Evolutionary conservation across 163 green algal species (phyloP).

Genomic region (Scenedesmus sp.): DNA sequence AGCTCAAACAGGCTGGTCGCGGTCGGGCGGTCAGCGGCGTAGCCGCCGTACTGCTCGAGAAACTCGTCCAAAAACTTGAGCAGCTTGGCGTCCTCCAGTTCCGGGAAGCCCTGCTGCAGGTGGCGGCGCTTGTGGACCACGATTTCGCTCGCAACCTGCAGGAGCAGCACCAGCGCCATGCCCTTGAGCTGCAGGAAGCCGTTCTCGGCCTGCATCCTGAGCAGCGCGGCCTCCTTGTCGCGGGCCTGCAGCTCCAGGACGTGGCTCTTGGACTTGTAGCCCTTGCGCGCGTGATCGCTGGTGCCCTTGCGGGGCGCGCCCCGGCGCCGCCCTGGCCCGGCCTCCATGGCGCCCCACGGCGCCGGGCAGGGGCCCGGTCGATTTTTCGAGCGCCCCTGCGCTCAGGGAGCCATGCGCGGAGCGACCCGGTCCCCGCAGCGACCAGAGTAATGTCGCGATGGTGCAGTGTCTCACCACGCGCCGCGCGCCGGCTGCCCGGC

Average conservation of each 20-base stretch:
- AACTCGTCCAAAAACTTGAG: conserved; percentile 39
- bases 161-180: background rate
- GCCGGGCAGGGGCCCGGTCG: too few species aligned
- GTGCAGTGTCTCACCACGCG: too few species aligned
- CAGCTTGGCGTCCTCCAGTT: conserved; percentile 14
- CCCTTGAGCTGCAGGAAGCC: conserved; percentile 25
- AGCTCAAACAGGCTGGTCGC: conserved; percentile 20
- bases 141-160: conserved; percentile 30
- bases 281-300: conserved; percentile 21
- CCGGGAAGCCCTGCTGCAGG: background rate
- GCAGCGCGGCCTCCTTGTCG: conserved; percentile 13
- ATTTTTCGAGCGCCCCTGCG: too few species aligned
- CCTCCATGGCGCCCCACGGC: background rate
- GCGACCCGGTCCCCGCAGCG: too few species aligned
- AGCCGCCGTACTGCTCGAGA: conserved; percentile 32
- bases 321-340: background rate
- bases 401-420: too few species aligned
- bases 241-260: conserved; percentile 20
- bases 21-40: conserved; percentile 16
- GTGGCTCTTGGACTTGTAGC: conserved; percentile 32
- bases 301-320: background rate
- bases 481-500: too few species aligned
- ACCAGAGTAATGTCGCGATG: too few species aligned
- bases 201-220: conserved; percentile 16
- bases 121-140: conserved; percentile 33